Conservation (phyloP, 2,329 filamentous ascomycete genomes). For the Claviceps sp. region DNA sequence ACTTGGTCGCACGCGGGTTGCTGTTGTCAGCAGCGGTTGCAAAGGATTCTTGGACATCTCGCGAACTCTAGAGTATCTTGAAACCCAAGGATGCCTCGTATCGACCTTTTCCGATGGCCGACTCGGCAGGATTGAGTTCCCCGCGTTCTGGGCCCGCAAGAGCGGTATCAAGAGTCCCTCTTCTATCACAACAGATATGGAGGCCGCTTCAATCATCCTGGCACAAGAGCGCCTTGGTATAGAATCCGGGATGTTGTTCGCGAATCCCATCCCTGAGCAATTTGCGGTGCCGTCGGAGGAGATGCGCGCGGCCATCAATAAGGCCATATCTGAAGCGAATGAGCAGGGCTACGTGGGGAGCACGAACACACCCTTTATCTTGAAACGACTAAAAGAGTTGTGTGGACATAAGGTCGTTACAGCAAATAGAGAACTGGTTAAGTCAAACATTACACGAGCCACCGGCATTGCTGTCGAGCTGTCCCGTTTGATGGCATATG, state of each 20-base stretch:
- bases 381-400: slow-evolving; percentile 66
- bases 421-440: slow-evolving; percentile 56
- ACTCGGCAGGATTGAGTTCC: slow-evolving; percentile 62
- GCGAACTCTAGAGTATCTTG: slow-evolving; percentile 67
- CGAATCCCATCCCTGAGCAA: slow-evolving; percentile 70
- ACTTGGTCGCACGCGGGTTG: slow-evolving; percentile 75
- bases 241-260: slow-evolving; percentile 70
- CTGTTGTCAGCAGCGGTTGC: slow-evolving; percentile 80
- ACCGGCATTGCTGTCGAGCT: slow-evolving; percentile 41
- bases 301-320: slow-evolving; percentile 56
- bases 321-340: slow-evolving; percentile 51
- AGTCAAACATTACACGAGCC: slow-evolving; percentile 39
- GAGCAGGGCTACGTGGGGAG: slow-evolving; percentile 56
- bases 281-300: slow-evolving; percentile 55
- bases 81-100: slow-evolving; percentile 64
- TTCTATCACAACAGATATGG: slow-evolving; percentile 57
- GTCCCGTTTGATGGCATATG: slow-evolving; percentile 27
- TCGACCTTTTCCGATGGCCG: slow-evolving; percentile 82
- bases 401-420: slow-evolving; percentile 56
- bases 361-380: slow-evolving; percentile 73
- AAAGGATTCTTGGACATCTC: slow-evolving; percentile 94
- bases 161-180: slow-evolving; percentile 71
- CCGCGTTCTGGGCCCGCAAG: slow-evolving; percentile 83
- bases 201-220: slow-evolving; percentile 81
- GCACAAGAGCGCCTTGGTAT: slow-evolving; percentile 62